Base-by-base conservation (phyloP, 164 flowering plant species). In the Magnolia changhungtana region DNA sequence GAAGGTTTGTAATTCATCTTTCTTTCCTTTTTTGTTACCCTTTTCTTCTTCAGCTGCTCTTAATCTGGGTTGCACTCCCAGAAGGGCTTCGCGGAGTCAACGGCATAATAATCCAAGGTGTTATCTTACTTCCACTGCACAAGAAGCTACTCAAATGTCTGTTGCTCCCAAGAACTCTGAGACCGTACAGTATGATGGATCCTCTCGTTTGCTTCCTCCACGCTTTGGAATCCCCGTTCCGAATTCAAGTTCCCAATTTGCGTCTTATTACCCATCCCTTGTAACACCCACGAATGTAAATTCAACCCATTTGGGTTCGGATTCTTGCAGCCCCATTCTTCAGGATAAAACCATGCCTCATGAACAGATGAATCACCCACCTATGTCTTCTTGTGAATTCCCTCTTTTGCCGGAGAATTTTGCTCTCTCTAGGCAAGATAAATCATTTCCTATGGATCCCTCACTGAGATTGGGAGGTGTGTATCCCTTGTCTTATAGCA, bases 71-170 rank as follows among this genome's bases (percentile, higher is more conserved):
- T 96, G 98, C 82, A 76, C 83, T 79, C 88, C 93, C 5, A 89
- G 88, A 69, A 92, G 94, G 86, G 87, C 95, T 69, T 90, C 99
- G 20, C 88, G 98, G 83, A 92, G 98, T 84, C 94, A 94, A 75
- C 78, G 97, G 50, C 88, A 91, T 79, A 86, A 45, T 78, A 88
- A 83, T 81, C 89, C 92, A 23, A 89, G 94, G 83, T 84, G 76
- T 80, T 96, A 96, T 76, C 91, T 94, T 58, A 85, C 72, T 66
- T 87, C 85, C 18, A 83, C 80, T 70, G 67, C 75, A 10, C 90
- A 80, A 73, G 91, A 87, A 61, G 77, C 89, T 50, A 5, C 61
- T 59, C 63, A 31, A 69, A 29, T 75, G 24, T 71, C 87, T 29
- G 69, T 69, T 8, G 78, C 82, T 75, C 77, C 84, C 49, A 74